Evolutionary conservation across 495 filamentous ascomycete genomes (phyloP).

Genomic region (Aspergillus funiculosus): DNA sequence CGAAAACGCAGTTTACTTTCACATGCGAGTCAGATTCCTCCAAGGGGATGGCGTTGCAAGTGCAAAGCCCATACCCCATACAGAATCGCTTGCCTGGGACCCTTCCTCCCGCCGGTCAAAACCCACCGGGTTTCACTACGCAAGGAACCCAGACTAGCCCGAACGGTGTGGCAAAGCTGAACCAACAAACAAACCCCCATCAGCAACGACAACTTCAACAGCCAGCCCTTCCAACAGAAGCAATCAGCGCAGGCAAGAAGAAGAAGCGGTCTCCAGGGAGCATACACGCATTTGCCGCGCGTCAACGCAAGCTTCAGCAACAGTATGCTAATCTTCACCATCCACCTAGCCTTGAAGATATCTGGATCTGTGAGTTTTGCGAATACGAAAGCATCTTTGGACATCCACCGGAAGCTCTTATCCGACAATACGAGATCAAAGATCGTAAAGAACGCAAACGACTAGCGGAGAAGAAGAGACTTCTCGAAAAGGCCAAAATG

Average conservation of each 20-base stretch:
- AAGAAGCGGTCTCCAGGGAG: constrained; percentile 51
- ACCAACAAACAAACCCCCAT: constrained; percentile 22
- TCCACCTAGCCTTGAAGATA: constrained; percentile 64
- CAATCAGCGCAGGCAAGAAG: constrained; percentile 42
- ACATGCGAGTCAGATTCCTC: constrained; percentile 74
- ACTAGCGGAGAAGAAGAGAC: constrained; percentile 71
- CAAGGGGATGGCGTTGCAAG: constrained; percentile 53
- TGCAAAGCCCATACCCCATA: constrained; percentile 31
- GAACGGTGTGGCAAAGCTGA: constrained; percentile 37
- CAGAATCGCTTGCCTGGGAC: constrained; percentile 34
- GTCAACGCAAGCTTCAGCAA: constrained; percentile 62
- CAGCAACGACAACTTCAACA: constrained; percentile 30
- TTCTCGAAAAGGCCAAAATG: constrained; percentile 93
- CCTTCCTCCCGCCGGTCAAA: constrained; percentile 25
- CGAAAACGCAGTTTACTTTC: constrained; percentile 86
- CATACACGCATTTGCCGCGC: constrained; percentile 57
- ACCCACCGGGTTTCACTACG: constrained; percentile 41
- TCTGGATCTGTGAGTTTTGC: constrained; percentile 94
- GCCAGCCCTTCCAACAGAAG: constrained; percentile 32
- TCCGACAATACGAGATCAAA: constrained; percentile 90
- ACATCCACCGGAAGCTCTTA: constrained; percentile 71
- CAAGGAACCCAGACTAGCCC: constrained; percentile 61
- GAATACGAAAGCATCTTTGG: constrained; percentile 87
- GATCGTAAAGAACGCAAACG: constrained; percentile 78
- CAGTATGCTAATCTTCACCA: constrained; percentile 71